Evolutionary conservation across 2,329 filamentous ascomycete genomes (phyloP).

Genomic region (Tolypocladium amazonense): DNA sequence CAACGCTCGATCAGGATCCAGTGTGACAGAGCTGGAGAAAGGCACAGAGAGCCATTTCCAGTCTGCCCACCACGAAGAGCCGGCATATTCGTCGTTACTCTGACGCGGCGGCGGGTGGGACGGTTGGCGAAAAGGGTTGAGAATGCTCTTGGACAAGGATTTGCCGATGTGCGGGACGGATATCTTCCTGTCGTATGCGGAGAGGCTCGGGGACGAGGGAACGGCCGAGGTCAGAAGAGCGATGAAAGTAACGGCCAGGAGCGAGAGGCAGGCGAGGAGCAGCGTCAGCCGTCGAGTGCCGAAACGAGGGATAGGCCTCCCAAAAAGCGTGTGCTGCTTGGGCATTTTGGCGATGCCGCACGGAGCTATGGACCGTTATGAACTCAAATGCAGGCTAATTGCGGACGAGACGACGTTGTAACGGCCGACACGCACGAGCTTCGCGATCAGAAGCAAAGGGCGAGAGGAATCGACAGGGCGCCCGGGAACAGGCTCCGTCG

Average conservation of each 20-base stretch:
- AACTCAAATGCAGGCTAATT: not conserved
- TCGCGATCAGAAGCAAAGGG: not conserved
- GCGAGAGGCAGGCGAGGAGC: conserved; percentile 37
- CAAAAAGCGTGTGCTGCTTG: conserved; percentile 25
- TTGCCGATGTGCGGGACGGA: conserved; percentile 32
- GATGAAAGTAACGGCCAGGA: conserved; percentile 45
- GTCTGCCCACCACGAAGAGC: conserved; percentile 76
- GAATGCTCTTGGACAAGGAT: conserved; percentile 34
- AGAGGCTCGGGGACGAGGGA: conserved; percentile 37
- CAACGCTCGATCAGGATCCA: conserved; percentile 75
- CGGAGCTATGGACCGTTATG: not conserved
- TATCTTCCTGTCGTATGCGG: conserved; percentile 37
- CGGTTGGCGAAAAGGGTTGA: conserved; percentile 58
- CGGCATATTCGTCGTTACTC: conserved; percentile 67
- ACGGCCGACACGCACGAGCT: not conserved
- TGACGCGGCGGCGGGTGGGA: conserved; percentile 64
- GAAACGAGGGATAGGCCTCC: conserved; percentile 38
- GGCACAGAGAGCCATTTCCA: conserved; percentile 80
- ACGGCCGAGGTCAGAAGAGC: conserved; percentile 38
- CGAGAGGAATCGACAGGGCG: not conserved
- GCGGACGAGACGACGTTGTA: not conserved
- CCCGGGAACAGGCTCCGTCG: not conserved
- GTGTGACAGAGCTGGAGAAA: conserved; percentile 69
- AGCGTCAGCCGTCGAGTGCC: conserved; percentile 41
- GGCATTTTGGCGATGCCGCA: conserved; percentile 14